These are phyloP conservation scores for Cinnamomum micranthum DNA, from an alignment of 164 flowering plant genomes.

Conservation along the genomic window DNA sequence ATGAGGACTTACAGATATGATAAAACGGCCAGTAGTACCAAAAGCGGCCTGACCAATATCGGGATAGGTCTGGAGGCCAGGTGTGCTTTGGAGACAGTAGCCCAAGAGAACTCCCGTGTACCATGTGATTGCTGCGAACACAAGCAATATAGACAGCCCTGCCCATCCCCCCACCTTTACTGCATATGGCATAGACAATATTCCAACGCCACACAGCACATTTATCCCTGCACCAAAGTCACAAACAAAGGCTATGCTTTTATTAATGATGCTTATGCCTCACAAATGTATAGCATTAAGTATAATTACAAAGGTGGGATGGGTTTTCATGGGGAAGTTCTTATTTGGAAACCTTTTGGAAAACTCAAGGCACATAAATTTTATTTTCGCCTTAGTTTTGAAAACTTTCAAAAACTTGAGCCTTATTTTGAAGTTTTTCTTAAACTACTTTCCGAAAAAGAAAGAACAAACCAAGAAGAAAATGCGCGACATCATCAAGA, in stretches of 20 bases:
- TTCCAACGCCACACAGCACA: conserved; percentile 96
- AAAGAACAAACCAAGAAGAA: too few species aligned
- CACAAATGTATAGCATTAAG: too few species aligned
- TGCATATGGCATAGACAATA: conserved; percentile 90
- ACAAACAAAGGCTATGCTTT: not conserved
- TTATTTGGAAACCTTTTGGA: too few species aligned
- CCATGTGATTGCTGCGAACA: conserved; percentile 67
- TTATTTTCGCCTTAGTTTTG: too few species aligned
- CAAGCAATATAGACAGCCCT: conserved; percentile 57
- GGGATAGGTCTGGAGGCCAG: conserved; percentile 93
- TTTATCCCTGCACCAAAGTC: conserved; percentile 58
- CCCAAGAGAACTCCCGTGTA: conserved; percentile 92
- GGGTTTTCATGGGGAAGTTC: too few species aligned
- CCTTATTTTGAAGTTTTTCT: too few species aligned
- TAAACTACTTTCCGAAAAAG: too few species aligned
- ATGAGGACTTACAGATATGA: conserved; percentile 59
- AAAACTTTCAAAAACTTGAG: too few species aligned
- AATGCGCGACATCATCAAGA: too few species aligned
- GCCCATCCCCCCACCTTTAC: conserved; percentile 90
- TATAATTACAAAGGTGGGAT: too few species aligned
- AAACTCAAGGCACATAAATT: too few species aligned
- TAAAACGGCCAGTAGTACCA: conserved; percentile 69
- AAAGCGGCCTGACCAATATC: conserved; percentile 99
- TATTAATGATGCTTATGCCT: too few species aligned
- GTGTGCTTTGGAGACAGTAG: conserved; percentile 81